Evolutionary conservation across 805 yeast genomes (phyloP).

Genomic region (Wickerhamomyces queroliae): DNA sequence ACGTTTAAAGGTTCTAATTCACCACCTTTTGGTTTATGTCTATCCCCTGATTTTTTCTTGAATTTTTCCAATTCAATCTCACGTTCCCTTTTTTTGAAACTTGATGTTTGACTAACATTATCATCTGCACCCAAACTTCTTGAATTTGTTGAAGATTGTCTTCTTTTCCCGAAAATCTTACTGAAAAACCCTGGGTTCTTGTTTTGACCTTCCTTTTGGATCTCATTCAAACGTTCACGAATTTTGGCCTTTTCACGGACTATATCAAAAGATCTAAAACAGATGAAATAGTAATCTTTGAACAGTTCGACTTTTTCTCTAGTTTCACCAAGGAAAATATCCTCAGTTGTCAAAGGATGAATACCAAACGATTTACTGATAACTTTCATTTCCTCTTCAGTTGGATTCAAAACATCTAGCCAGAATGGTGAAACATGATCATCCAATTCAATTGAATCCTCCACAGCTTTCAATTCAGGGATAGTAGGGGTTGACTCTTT

Average conservation of each 20-base stretch:
- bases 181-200: conserved; percentile 5
- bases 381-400: conserved; percentile 95
- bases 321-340: conserved; percentile 87
- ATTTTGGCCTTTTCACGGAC: conserved; percentile 61
- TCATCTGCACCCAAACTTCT: conserved; percentile 9
- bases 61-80: conserved; percentile 29
- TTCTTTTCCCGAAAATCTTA: conserved; percentile 8
- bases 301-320: conserved; percentile 94
- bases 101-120: conserved; percentile 17
- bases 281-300: conserved; percentile 84
- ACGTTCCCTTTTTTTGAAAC: conserved; percentile 24
- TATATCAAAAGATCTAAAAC: conserved; percentile 81
- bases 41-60: conserved; percentile 38
- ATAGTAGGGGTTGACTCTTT: conserved; percentile 8
- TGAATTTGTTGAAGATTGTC: conserved; percentile 9
- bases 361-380: conserved; percentile 86
- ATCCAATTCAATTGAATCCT: conserved; percentile 2
- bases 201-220: conserved; percentile 1
- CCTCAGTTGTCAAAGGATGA: conserved; percentile 95
- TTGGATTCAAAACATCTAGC: conserved; percentile 89
- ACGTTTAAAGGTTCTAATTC: conserved; percentile 87
- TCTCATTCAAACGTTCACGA: conserved; percentile 28
- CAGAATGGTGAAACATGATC: conserved; percentile 69
- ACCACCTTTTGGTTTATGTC: conserved; percentile 36
- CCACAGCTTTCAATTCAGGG: conserved; percentile 4